phyloP scores from a whole-genome alignment of 2,329 filamentous ascomycete species.

The Aspergillus sp. region DNA sequence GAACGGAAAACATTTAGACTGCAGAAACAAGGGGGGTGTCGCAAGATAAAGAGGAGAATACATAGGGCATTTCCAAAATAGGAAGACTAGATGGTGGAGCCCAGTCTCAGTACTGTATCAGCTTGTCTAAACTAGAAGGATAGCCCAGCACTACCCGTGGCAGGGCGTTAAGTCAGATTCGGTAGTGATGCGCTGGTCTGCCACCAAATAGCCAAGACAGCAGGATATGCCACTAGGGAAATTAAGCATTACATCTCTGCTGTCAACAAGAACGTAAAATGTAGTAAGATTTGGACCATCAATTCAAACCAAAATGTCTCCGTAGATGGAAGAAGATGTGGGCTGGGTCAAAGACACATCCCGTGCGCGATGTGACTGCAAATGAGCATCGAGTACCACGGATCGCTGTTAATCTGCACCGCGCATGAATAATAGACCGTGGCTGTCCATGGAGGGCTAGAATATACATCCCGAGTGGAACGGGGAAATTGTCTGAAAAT shows the following conservation, averaged over 20 bases:
- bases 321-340: no score
- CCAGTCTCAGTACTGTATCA: background rate
- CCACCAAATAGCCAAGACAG: no score
- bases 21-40: constrained; percentile 3
- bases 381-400: no score
- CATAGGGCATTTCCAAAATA: background rate
- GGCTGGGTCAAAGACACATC: no score
- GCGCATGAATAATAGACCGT: background rate
- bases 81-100: background rate
- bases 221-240: no score
- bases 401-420: no score
- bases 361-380: no score
- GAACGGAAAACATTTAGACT: background rate
- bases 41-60: constrained; percentile 9
- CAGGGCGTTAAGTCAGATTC: background rate
- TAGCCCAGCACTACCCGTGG: background rate
- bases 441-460: background rate
- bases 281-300: no score
- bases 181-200: background rate
- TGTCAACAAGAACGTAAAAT: no score
- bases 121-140: background rate
- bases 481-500: background rate
- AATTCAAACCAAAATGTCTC: no score
- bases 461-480: no score
- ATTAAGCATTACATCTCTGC: no score